Percentiles rank a stretch among this genome's conserved stretches.
Conservation (phyloP, 2,329 filamentous ascomycete genomes). For the Paraconiothyrium sp. region DNA sequence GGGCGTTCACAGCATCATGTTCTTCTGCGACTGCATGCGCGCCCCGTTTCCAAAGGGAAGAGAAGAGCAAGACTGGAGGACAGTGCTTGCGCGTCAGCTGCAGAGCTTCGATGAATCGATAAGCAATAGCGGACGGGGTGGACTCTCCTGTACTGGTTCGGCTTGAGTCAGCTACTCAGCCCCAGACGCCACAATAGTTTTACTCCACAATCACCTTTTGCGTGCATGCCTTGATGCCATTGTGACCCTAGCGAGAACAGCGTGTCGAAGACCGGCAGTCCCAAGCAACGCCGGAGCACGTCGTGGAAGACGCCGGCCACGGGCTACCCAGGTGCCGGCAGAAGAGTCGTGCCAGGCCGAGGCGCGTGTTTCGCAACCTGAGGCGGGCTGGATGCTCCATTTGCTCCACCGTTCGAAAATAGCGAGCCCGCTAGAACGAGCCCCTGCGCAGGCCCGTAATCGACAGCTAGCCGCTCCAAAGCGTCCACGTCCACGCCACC, state of each 20-base stretch:
- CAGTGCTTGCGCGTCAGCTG: constrained; percentile 8
- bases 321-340: too few relatives aligned
- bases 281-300: neutral
- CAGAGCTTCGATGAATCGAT: neutral
- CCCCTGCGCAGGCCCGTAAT: constrained; percentile 13
- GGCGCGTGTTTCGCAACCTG: constrained; percentile 11
- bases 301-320: neutral
- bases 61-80: neutral
- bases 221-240: neutral
- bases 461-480: constrained; percentile 11
- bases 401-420: constrained; percentile 11
- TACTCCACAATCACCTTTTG: constrained; percentile 12
- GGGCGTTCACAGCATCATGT: constrained; percentile 2
- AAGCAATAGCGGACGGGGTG: constrained; percentile 5
- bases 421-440: constrained; percentile 7
- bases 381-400: constrained; percentile 2
- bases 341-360: neutral
- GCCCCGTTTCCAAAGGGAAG: neutral
- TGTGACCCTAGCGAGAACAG: neutral
- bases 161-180: constrained; percentile 12
- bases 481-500: constrained; percentile 14
- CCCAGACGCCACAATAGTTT: constrained; percentile 12
- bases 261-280: neutral
- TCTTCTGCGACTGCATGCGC: neutral
- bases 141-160: constrained; percentile 8